Percentiles rank a stretch among this genome's conserved stretches.
Evolutionary conservation across 202 grass and related monocot genomes (phyloP).

Genomic region (Brachypodium distachyon): DNA sequence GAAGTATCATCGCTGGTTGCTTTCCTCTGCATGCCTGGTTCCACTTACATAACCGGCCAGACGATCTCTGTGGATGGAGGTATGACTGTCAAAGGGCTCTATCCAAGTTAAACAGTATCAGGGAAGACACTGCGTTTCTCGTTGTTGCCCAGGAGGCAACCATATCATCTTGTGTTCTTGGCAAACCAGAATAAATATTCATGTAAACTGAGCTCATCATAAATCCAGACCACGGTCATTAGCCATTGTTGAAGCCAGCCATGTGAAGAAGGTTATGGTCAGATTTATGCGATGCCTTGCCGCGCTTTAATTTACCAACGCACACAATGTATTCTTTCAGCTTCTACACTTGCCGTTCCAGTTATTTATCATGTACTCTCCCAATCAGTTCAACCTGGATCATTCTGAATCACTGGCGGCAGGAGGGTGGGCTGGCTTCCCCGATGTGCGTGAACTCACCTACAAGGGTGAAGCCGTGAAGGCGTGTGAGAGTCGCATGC

Average conservation of each 20-base stretch:
- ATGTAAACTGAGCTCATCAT: neutral
- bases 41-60: conserved; percentile 67
- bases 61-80: conserved; percentile 63
- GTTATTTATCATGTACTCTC: too few species aligned
- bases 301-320: too few species aligned
- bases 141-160: neutral
- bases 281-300: neutral
- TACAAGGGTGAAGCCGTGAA: too few species aligned
- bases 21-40: conserved; percentile 71
- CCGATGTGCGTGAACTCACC: too few species aligned
- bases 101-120: conserved; percentile 11
- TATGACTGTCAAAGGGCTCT: conserved; percentile 53
- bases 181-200: neutral
- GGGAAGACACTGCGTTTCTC: neutral
- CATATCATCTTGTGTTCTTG: neutral
- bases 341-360: neutral
- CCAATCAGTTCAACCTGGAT: too few species aligned
- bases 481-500: too few species aligned
- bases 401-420: too few species aligned
- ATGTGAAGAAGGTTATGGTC: neutral
- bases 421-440: too few species aligned
- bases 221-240: neutral
- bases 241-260: neutral
- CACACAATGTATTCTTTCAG: neutral
- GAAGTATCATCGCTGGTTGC: conserved; percentile 76